Evolutionary conservation across 257 asterid genomes (phyloP).

Genomic region (Rubia yunnanensis): DNA sequence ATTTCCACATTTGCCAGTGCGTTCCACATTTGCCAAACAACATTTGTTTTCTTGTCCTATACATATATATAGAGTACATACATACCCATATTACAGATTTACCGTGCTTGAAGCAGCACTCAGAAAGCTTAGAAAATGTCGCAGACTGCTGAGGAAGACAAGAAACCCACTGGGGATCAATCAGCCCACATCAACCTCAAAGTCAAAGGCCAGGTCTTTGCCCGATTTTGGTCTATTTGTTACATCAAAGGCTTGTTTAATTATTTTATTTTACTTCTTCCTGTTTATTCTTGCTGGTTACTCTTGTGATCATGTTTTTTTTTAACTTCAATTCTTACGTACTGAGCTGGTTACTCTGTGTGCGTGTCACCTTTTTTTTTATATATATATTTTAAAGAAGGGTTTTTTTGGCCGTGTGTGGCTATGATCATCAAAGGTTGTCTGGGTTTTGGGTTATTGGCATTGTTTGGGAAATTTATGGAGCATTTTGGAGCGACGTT

Average conservation of each 20-base stretch:
- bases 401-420: background rate
- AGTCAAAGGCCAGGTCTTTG: conserved; percentile 35
- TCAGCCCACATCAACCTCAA: conserved; percentile 34
- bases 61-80: background rate
- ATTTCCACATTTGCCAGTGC: background rate
- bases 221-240: background rate
- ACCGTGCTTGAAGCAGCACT: background rate
- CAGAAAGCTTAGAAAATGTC: conserved; percentile 14
- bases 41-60: background rate
- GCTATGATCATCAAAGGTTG: background rate
- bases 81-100: background rate
- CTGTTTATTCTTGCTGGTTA: background rate
- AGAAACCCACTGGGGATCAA: conserved; percentile 34
- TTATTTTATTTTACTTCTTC: background rate
- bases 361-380: too few species aligned
- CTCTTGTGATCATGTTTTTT: background rate
- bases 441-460: background rate
- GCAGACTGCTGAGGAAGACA: conserved; percentile 29
- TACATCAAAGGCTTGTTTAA: too few species aligned
- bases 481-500: background rate
- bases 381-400: background rate
- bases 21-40: background rate
- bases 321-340: background rate
- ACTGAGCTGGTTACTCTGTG: too few species aligned
- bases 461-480: background rate